A percentile compares a stretch with the other conserved stretches of the same genome.
These are phyloP conservation scores for Wickerhamiella hasegawae DNA, from an alignment of 805 yeast species.

Conservation along the genomic window DNA sequence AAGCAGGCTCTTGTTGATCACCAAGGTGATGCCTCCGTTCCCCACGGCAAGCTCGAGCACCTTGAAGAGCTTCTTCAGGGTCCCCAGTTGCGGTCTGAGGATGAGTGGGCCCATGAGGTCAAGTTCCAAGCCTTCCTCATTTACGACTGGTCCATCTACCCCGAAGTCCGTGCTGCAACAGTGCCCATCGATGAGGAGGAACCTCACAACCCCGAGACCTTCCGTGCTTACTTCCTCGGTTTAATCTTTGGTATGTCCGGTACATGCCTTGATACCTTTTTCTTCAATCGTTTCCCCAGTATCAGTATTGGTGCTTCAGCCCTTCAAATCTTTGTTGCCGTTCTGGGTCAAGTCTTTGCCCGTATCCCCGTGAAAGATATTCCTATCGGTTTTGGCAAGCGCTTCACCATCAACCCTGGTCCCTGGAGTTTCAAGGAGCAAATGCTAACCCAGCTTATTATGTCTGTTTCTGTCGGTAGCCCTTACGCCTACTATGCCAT, in stretches of 20 bases:
- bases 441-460: conserved; percentile 30
- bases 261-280: conserved; percentile 41
- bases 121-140: conserved; percentile 30
- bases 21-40: conserved; percentile 33
- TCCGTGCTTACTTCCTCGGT: conserved; percentile 38
- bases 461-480: conserved; percentile 15
- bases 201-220: conserved; percentile 29
- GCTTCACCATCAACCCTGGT: conserved; percentile 38
- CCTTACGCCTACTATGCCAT: conserved; percentile 20
- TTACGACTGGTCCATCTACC: conserved; percentile 35
- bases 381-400: conserved; percentile 17
- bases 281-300: conserved; percentile 34
- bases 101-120: conserved; percentile 11
- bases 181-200: conserved; percentile 32
- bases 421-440: conserved; percentile 23
- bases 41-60: conserved; percentile 23
- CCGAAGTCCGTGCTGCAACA: conserved; percentile 42
- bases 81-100: conserved; percentile 5
- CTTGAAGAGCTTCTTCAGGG: conserved; percentile 17
- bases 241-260: conserved; percentile 40
- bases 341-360: background rate
- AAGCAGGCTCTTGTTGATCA: conserved; percentile 27
- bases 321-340: background rate
- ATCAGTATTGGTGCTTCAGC: conserved; percentile 18
- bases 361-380: background rate